Conservation (phyloP, 176 grass and related monocot genomes). For the Dactylis glomerata region DNA sequence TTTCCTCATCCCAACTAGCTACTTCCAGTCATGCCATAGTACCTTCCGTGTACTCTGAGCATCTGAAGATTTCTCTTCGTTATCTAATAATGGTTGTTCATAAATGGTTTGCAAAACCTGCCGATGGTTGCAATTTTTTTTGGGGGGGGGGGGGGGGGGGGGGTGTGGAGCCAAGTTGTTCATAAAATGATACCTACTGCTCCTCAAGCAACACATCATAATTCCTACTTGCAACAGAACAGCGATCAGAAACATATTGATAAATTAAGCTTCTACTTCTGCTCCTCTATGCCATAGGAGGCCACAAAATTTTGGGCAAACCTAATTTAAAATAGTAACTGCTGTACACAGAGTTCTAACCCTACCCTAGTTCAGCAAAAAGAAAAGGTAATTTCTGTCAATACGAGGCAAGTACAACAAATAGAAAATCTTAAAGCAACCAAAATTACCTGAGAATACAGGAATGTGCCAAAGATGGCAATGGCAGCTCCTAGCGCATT, state of each 20-base stretch:
- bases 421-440: constrained; percentile 9
- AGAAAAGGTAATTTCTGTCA: not conserved
- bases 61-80: not conserved
- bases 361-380: not conserved
- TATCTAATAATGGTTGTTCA: not conserved
- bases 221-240: not conserved
- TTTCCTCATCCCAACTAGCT: too few relatives aligned
- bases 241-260: not conserved
- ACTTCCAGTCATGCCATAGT: not conserved
- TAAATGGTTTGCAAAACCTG: too few relatives aligned
- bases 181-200: not conserved
- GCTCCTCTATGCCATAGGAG: not conserved
- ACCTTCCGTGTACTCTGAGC: not conserved
- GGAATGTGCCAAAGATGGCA: constrained; percentile 88
- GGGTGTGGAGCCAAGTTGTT: too few relatives aligned
- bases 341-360: not conserved
- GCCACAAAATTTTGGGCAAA: not conserved
- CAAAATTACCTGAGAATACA: constrained; percentile 88
- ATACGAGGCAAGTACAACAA: not conserved
- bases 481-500: constrained; percentile 93
- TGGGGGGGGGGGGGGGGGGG: too few relatives aligned
- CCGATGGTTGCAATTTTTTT: too few relatives aligned
- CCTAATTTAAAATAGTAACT: not conserved
- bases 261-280: not conserved
- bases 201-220: not conserved